Conservation (phyloP, 441 rosid species). For the Syzygium syzygioides region DNA sequence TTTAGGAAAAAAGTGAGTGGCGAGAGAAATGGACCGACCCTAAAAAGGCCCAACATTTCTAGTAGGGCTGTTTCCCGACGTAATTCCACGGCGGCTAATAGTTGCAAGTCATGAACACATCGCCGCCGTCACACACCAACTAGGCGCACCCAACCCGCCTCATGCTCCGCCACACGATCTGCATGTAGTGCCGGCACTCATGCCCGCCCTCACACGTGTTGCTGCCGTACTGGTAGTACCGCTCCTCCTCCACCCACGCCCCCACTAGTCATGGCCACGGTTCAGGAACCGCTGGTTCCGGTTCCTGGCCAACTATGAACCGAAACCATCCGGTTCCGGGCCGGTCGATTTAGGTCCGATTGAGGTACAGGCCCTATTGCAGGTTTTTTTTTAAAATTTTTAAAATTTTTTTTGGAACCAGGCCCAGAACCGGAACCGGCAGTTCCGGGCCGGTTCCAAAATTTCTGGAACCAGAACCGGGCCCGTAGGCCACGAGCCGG, state of each 20-base stretch:
- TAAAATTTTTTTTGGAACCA: no score
- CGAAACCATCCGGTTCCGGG: no score
- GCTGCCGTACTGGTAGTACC: neutral
- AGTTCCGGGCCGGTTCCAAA: no score
- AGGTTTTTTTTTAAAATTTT: no score
- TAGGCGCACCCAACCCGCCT: neutral
- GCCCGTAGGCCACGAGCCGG: no score
- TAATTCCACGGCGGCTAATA: conserved; percentile 11
- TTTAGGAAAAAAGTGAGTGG: neutral
- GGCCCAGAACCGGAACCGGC: no score
- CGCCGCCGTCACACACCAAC: conserved; percentile 1
- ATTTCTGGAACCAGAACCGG: no score
- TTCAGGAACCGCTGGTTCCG: no score
- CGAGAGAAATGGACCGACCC: neutral
- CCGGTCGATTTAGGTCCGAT: no score
- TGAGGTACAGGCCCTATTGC: no score
- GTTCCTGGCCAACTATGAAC: no score
- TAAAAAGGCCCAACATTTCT: neutral
- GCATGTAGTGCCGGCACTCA: conserved; percentile 14
- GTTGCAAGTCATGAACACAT: conserved; percentile 1
- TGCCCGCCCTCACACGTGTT: conserved; percentile 1
- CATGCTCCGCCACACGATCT: conserved; percentile 12
- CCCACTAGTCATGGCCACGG: neutral
- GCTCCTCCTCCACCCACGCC: conserved; percentile 5
- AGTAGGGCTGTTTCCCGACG: neutral